Evolutionary conservation across 148 eudicot species (phyloP), one percentile per base, ranked within the genome.

Genomic region (Nepenthes mirabilis): DNA sequence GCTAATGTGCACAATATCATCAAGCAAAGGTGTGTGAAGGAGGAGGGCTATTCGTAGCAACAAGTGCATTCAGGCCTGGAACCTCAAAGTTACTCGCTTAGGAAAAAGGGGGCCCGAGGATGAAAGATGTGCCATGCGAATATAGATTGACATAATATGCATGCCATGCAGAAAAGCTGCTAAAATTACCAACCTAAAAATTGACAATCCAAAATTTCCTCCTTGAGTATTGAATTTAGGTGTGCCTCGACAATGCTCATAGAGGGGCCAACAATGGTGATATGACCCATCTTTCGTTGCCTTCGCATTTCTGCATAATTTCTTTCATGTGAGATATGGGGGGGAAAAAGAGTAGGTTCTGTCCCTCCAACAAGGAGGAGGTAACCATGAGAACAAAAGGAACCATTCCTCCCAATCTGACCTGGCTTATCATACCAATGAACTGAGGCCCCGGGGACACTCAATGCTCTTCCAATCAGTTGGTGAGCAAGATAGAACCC

Each of bases 391-490:
- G 36, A 52, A 61, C 36, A 53, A 14, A 40, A 33, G 49, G 45
- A 37, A 45, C 6, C 34, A 1, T 33, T n/a, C 12, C 1, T 45
- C 14, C 23, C 11, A 47, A 45, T 70, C 95, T 53, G 14, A 91
- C 97, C 97, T 84, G 91, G 82, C 74, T 91, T 91, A 68, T 83
- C 82, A 66, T 91, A 91, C 97, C 97, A 91, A 76, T 91, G 97
- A 62, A 87, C 74, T 47, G 85, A 72, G 47, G 94, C 86, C 43
- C 97, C 97, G 14, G 87, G 81, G 60, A 74, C 65, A 62, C 70
- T 65, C 54, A 84, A 69, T 43, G 93, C 95, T 70, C 75, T 77
- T 55, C 57, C 73, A 51, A 84, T 83, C 50, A 91, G 71, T 70
- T 77, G 79, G 79, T 91, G 78, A 63, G 97, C 90, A 52, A 79